Conservation (phyloP, 2,329 filamentous ascomycete genomes). For the Aspergillus cejpii region DNA sequence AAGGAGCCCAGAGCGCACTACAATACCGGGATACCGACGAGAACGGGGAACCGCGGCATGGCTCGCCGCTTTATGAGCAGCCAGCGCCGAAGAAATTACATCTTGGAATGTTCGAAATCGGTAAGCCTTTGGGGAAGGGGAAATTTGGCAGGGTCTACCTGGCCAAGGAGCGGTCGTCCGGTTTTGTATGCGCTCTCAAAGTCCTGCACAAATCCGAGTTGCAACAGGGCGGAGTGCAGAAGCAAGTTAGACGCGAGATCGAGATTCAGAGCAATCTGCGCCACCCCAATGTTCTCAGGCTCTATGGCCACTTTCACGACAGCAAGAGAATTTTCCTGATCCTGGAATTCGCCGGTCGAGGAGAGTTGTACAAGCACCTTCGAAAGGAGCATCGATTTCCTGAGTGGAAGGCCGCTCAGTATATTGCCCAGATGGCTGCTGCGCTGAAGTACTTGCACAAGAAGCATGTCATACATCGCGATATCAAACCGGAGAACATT, state of each 20-base stretch:
- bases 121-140: slow-evolving; percentile 75
- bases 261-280: slow-evolving; percentile 84
- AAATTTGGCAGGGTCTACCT: slow-evolving; percentile 85
- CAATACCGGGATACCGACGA: slow-evolving; percentile 44
- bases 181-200: slow-evolving; percentile 81
- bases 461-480: slow-evolving; percentile 94
- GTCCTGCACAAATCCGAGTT: slow-evolving; percentile 79
- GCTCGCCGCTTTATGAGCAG: slow-evolving; percentile 51
- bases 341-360: slow-evolving; percentile 77
- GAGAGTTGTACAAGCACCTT: slow-evolving; percentile 82
- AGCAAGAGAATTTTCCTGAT: slow-evolving; percentile 82
- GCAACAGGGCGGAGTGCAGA: slow-evolving; percentile 73
- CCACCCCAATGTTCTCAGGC: slow-evolving; percentile 75
- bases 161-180: slow-evolving; percentile 68
- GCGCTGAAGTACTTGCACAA: slow-evolving; percentile 86
- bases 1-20: slow-evolving; percentile 45
- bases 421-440: slow-evolving; percentile 84
- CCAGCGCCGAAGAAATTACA: slow-evolving; percentile 61
- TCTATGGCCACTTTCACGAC: slow-evolving; percentile 86
- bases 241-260: slow-evolving; percentile 79
- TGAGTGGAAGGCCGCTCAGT: slow-evolving; percentile 80
- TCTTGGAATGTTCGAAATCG: slow-evolving; percentile 90
- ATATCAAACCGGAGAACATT: slow-evolving; percentile 98
- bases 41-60: slow-evolving; percentile 31
- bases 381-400: slow-evolving; percentile 71